Conservation (phyloP, 805 yeast species). For the Helenozyma baotianmanensis region DNA sequence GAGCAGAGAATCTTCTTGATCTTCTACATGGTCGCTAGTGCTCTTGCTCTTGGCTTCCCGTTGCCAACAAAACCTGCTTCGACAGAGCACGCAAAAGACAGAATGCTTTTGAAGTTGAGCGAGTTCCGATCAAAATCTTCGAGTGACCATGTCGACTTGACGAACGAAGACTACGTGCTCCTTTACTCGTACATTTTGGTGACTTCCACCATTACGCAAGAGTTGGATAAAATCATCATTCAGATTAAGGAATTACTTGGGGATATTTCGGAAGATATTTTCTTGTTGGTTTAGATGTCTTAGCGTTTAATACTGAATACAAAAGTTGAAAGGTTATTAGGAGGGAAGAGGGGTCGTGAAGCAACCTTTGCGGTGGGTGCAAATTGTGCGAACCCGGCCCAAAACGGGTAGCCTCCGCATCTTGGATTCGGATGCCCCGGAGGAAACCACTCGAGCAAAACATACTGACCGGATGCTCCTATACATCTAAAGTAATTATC, state of each 20-base stretch:
- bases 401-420: no score
- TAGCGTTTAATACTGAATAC: no score
- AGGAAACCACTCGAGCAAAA: no score
- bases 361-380: no score
- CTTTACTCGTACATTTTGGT: constrained; percentile 73
- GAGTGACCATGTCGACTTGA: constrained; percentile 26
- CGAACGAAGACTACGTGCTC: constrained; percentile 72
- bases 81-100: constrained; percentile 66
- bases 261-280: constrained; percentile 56
- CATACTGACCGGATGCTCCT: no score
- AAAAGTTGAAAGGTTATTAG: no score
- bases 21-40: constrained; percentile 75
- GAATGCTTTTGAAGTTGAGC: constrained; percentile 61
- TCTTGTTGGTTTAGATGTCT: constrained; percentile 41
- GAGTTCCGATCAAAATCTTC: constrained; percentile 41
- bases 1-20: constrained; percentile 69
- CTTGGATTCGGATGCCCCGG: no score
- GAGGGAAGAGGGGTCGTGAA: no score
- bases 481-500: no score
- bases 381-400: no score
- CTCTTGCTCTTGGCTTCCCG: constrained; percentile 71
- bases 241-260: constrained; percentile 61
- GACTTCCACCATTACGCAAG: constrained; percentile 61
- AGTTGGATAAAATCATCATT: constrained; percentile 53
- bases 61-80: constrained; percentile 74